A percentile compares a stretch with the other conserved stretches of the same genome.
These are phyloP conservation scores for Castanea mollissima DNA, from an alignment of 306 rosid genomes.

Conservation along the genomic window DNA sequence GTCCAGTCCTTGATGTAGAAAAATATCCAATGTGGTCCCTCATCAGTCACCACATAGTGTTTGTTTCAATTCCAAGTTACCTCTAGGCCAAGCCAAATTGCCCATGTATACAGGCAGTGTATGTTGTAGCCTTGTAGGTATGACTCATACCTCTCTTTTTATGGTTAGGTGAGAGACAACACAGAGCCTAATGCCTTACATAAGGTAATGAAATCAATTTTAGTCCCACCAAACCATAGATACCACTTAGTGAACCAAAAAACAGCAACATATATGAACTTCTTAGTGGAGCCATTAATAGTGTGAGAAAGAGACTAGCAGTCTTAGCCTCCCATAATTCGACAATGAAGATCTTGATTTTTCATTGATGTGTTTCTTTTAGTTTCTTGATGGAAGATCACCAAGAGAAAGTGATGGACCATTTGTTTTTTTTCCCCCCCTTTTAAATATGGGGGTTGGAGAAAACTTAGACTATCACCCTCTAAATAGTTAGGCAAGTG, in stretches of 20 bases:
- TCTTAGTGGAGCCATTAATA: conserved; percentile 11
- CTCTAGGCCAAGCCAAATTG: neutral
- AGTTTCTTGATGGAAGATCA: conserved; percentile 21
- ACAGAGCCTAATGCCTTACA: neutral
- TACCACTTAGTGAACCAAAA: conserved; percentile 7
- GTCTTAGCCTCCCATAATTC: conserved; percentile 33
- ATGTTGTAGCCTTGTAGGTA: neutral
- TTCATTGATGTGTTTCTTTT: conserved; percentile 24
- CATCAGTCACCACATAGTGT: neutral
- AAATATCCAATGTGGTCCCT: conserved; percentile 16
- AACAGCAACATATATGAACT: conserved; percentile 9
- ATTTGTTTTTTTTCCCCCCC: conserved; percentile 21
- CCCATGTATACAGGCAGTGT: neutral
- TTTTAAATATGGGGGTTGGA: conserved; percentile 47
- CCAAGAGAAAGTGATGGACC: conserved; percentile 41
- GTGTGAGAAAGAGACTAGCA: conserved; percentile 15
- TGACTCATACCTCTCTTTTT: neutral
- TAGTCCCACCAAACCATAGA: conserved; percentile 17
- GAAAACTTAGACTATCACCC: conserved; percentile 47
- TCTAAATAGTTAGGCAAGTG: conserved; percentile 48
- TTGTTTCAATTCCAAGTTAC: conserved; percentile 28
- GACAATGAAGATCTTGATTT: conserved; percentile 31
- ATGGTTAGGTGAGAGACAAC: conserved; percentile 17
- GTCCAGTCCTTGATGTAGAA: neutral
- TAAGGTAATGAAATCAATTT: conserved; percentile 4